Evolutionary conservation across 2,329 filamentous ascomycete species (phyloP).

Genomic region (Fusarium staphyleae): DNA sequence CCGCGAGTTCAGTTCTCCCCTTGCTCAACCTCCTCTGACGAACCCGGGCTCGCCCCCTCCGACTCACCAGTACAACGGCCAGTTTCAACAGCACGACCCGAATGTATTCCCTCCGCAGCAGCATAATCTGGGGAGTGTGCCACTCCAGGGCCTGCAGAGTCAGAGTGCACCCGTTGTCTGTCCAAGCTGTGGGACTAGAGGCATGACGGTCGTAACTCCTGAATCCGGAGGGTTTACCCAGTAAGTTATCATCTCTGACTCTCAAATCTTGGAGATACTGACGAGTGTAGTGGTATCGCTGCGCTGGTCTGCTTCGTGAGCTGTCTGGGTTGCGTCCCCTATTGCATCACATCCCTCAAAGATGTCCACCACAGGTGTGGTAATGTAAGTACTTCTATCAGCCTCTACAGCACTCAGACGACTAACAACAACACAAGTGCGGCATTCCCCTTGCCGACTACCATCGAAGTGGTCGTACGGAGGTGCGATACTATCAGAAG

Average conservation of each 20-base stretch:
- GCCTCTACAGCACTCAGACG: not conserved
- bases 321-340: constrained; percentile 36
- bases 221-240: constrained; percentile 27
- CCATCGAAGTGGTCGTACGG: constrained; percentile 33
- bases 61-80: not conserved
- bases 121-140: constrained; percentile 11
- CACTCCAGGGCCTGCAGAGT: constrained; percentile 22
- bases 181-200: constrained; percentile 18
- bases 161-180: constrained; percentile 30
- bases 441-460: constrained; percentile 29
- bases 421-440: constrained; percentile 21
- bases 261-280: not conserved
- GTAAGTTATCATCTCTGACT: constrained; percentile 16
- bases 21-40: constrained; percentile 17
- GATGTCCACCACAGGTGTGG: constrained; percentile 36
- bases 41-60: not conserved
- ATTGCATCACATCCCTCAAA: constrained; percentile 27
- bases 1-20: constrained; percentile 12
- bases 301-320: constrained; percentile 25
- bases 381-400: constrained; percentile 19
- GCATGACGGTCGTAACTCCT: constrained; percentile 13
- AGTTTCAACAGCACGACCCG: not conserved
- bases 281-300: constrained; percentile 27
- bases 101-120: not conserved
- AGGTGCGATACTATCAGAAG: constrained; percentile 21